Conservation (phyloP, 2,329 filamentous ascomycete species). For the Cercospora zeina region DNA sequence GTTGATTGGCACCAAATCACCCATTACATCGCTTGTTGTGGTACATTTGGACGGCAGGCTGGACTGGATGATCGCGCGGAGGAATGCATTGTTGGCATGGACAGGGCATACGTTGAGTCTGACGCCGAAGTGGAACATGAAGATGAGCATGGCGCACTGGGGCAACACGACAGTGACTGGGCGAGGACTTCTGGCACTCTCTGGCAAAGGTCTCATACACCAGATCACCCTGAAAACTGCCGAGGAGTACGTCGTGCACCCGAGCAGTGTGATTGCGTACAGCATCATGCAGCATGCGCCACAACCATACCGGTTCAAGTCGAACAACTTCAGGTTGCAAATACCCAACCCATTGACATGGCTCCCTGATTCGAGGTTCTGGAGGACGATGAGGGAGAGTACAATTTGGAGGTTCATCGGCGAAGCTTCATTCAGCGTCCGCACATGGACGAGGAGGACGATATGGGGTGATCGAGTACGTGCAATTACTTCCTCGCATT, state of each 20-base stretch:
- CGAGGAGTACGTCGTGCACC: constrained; percentile 89
- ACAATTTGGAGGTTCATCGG: constrained; percentile 70
- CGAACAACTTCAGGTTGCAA: constrained; percentile 71
- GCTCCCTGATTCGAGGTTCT: constrained; percentile 70
- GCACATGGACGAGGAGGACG: constrained; percentile 75
- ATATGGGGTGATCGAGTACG: constrained; percentile 86
- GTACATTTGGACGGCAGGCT: constrained; percentile 88
- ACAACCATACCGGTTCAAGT: constrained; percentile 82
- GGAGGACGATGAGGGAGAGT: constrained; percentile 70
- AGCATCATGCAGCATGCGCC: constrained; percentile 72
- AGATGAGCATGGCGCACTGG: constrained; percentile 81
- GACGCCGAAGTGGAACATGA: constrained; percentile 71
- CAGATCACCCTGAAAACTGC: constrained; percentile 76
- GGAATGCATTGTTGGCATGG: constrained; percentile 90
- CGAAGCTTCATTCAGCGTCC: constrained; percentile 64
- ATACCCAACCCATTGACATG: constrained; percentile 67
- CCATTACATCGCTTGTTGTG: constrained; percentile 81
- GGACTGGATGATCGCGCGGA: constrained; percentile 91
- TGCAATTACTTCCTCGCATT: background rate
- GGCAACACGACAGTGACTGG: constrained; percentile 87
- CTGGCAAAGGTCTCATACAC: constrained; percentile 86
- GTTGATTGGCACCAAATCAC: constrained; percentile 82
- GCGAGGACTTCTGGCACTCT: constrained; percentile 79
- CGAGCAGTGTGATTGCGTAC: constrained; percentile 88
- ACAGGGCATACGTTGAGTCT: constrained; percentile 82